Percentiles rank a stretch among this genome's conserved stretches.
These are phyloP conservation scores for Flaveria linearis DNA, from an alignment of 129 eudicot species.

Conservation along the genomic window DNA sequence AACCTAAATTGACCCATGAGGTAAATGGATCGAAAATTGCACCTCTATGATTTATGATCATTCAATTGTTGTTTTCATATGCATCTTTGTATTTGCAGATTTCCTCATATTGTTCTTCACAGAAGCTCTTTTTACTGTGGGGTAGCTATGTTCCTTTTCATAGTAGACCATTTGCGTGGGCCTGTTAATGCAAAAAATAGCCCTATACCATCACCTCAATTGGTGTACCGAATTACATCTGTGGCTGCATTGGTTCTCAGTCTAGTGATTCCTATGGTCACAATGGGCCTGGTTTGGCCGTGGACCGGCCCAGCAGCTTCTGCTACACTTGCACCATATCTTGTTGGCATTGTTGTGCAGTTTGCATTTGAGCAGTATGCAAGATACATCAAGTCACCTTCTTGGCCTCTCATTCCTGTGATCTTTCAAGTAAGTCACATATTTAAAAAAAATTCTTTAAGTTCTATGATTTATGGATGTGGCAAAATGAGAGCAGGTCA, in stretches of 20 bases:
- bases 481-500: not conserved
- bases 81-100: conserved; percentile 57
- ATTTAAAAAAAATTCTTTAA: too few species aligned
- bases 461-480: too few species aligned
- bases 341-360: conserved; percentile 95
- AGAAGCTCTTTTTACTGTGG: conserved; percentile 95
- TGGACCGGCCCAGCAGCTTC: conserved; percentile 99
- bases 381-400: conserved; percentile 70
- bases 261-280: conserved; percentile 82
- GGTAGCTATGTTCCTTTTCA: conserved; percentile 66
- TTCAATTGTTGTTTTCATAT: not conserved
- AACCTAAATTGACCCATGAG: not conserved
- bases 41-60: not conserved
- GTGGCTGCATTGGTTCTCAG: conserved; percentile 86
- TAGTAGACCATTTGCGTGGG: conserved; percentile 62
- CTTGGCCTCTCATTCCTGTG: conserved; percentile 91
- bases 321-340: conserved; percentile 96
- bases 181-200: conserved; percentile 32
- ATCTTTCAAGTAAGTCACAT: conserved; percentile 74
- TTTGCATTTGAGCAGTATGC: conserved; percentile 97
- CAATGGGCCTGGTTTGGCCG: conserved; percentile 99
- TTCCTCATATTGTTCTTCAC: conserved; percentile 94
- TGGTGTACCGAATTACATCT: conserved; percentile 76
- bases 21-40: not conserved
- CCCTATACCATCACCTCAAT: conserved; percentile 42